Evolutionary conservation across 225 moss, liverwort and hornwort species (phyloP), one percentile per base, ranked within the genome.

Genomic region (Physcomitrium patens): DNA sequence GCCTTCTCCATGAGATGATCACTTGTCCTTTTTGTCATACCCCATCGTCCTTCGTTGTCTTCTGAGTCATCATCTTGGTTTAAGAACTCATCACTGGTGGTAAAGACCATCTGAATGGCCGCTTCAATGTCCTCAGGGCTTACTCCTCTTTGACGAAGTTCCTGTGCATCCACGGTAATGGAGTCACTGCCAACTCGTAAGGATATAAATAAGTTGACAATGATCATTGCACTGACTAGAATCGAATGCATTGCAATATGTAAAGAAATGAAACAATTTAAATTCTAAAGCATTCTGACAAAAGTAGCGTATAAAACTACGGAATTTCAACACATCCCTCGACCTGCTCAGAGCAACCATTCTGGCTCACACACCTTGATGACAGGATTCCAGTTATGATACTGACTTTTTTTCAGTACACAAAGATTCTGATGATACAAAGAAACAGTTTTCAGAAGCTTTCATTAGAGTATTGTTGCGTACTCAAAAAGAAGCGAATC

Each of bases 1-100:
- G 92, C 93, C 77, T 84, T 95, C 52, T 74, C 77, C 65, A 92
- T 28, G 27, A 95, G 86, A 76, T 92, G 99, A 52, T 82, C 78
- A 27, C 84, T 85, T 15, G 91, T 92, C 63, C 84, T 83, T 62
- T 75, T 83, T n/a, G 87, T 84, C 93, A 99, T 92, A 52, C 88
- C 95, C 95, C 93, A 99, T 60, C 72, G 62, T 12, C 73, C 76
- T 28, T 74, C 68, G 45, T 85, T 80, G 15, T 77, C 90, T 15
- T 75, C 81, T 41, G 69, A 74, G 20, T 63, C 24, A 1, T 52
- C 70, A 64, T 42, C 78, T 13, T 71, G 60, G 9, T 49, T 26
- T 12, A 58, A 3, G 0, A 13, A 9, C 10, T 10, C 26, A 28
- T 81, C 79, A 16, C 42, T 42, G 54, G 13, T 78, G 12, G 73